Evolutionary conservation across 176 grass and related monocot species (phyloP).

Genomic region (Oryza meridionalis): DNA sequence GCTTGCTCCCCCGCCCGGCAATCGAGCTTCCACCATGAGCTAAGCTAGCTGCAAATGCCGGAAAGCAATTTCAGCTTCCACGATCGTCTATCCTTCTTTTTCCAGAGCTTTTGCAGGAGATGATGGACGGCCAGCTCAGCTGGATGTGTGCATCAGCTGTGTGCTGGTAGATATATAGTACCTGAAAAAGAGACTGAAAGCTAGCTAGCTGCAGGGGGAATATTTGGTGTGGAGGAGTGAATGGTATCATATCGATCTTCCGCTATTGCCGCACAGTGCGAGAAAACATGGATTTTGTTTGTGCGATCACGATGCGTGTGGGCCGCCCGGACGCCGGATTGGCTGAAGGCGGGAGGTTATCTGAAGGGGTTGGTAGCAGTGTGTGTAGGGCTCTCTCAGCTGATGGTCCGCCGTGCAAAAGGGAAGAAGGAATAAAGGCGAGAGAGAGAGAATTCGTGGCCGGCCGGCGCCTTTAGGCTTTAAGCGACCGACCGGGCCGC

Average conservation of each 20-base stretch:
- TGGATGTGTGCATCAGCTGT: background rate
- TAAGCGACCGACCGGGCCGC: background rate
- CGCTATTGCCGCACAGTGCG: constrained; percentile 9
- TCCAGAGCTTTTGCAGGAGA: background rate
- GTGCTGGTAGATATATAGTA: background rate
- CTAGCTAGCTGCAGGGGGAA: background rate
- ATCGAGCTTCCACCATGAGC: background rate
- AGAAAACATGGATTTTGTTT: constrained; percentile 23
- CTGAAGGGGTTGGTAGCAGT: no score
- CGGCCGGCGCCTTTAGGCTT: background rate
- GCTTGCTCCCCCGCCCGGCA: background rate
- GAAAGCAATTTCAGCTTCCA: background rate
- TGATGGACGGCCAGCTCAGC: background rate
- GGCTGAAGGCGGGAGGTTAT: background rate
- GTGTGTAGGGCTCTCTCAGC: background rate
- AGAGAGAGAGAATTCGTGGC: background rate
- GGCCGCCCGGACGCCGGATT: background rate
- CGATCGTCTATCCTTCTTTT: background rate
- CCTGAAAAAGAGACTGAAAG: background rate
- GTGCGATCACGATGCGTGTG: constrained; percentile 34
- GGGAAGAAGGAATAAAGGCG: background rate
- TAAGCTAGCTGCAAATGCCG: background rate
- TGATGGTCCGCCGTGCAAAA: background rate
- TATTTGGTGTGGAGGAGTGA: background rate
- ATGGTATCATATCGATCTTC: background rate